Evolutionary conservation across 2,329 filamentous ascomycete species (phyloP).

Genomic region (Fusarium nematophilum): DNA sequence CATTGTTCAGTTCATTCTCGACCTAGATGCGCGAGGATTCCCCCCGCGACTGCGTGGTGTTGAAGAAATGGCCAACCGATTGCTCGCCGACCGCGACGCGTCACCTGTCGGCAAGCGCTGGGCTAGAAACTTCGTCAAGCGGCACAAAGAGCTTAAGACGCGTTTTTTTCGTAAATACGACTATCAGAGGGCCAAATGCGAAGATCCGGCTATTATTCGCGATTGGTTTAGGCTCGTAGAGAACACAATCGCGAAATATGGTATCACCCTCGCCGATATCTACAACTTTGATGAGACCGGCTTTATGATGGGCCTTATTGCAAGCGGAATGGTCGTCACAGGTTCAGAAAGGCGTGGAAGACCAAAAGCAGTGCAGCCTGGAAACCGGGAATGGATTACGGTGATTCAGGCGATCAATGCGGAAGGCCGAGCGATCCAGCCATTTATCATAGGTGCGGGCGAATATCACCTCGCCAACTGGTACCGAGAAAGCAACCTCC

Average conservation of each 20-base stretch:
- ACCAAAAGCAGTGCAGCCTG: constrained; percentile 3
- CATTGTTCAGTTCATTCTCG: constrained; percentile 36
- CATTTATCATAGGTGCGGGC: too few species aligned
- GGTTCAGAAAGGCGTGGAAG: background rate
- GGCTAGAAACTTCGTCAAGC: constrained; percentile 44
- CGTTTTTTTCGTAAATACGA: constrained; percentile 37
- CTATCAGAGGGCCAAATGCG: constrained; percentile 34
- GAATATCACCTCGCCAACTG: constrained; percentile 4
- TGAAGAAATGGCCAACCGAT: constrained; percentile 40
- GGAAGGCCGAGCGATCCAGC: too few species aligned
- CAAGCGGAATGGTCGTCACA: constrained; percentile 1
- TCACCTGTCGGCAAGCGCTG: constrained; percentile 37
- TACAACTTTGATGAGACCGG: constrained; percentile 11
- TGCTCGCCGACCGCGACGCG: constrained; percentile 22
- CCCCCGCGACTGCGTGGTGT: constrained; percentile 33
- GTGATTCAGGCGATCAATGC: too few species aligned
- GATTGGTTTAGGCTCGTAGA: background rate
- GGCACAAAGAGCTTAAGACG: constrained; percentile 38
- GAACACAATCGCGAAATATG: constrained; percentile 33
- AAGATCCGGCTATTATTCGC: background rate
- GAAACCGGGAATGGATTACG: background rate
- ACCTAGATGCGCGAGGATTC: constrained; percentile 40
- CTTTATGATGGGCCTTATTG: constrained; percentile 18
- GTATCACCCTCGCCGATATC: background rate
- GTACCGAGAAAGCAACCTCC: constrained; percentile 38